Conservation (phyloP, 208 protist species). For the Trypanosoma boissoni region DNA sequence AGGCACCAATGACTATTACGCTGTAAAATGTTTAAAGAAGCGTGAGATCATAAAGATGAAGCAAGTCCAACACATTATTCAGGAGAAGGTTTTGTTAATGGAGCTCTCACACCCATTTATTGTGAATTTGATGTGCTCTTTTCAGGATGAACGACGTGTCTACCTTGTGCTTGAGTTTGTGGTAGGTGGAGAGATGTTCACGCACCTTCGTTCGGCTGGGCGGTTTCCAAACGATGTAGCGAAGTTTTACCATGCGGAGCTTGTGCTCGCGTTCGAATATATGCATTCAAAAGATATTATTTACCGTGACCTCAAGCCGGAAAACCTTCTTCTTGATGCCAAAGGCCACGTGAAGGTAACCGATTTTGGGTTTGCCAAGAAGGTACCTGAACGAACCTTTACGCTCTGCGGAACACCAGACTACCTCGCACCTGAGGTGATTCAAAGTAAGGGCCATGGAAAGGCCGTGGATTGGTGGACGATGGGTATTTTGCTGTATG, state of each 20-base stretch:
- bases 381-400: slow-evolving; percentile 75
- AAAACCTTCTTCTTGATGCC: slow-evolving; percentile 77
- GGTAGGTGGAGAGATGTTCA: slow-evolving; percentile 91
- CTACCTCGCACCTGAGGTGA: slow-evolving; percentile 92
- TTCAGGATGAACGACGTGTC: slow-evolving; percentile 91
- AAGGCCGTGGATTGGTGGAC: slow-evolving; percentile 98
- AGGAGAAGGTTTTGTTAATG: slow-evolving; percentile 91
- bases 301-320: slow-evolving; percentile 83
- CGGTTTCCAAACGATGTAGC: slow-evolving; percentile 84
- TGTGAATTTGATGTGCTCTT: slow-evolving; percentile 92
- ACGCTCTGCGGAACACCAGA: slow-evolving; percentile 89
- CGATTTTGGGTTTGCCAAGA: slow-evolving; percentile 88
- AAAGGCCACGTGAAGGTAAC: slow-evolving; percentile 86
- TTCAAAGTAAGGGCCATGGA: slow-evolving; percentile 90
- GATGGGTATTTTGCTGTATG: slow-evolving; percentile 94
- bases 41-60: slow-evolving; percentile 86
- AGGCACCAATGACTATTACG: slow-evolving; percentile 81
- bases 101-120: slow-evolving; percentile 92
- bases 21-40: slow-evolving; percentile 91
- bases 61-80: slow-evolving; percentile 82
- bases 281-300: slow-evolving; percentile 90
- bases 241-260: slow-evolving; percentile 92
- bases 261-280: slow-evolving; percentile 90
- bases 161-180: slow-evolving; percentile 94
- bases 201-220: slow-evolving; percentile 79